Percentiles rank a stretch among this genome's conserved stretches.
Conservation (phyloP, 2,329 filamentous ascomycete species). For the Neodidymelliopsis sp. region DNA sequence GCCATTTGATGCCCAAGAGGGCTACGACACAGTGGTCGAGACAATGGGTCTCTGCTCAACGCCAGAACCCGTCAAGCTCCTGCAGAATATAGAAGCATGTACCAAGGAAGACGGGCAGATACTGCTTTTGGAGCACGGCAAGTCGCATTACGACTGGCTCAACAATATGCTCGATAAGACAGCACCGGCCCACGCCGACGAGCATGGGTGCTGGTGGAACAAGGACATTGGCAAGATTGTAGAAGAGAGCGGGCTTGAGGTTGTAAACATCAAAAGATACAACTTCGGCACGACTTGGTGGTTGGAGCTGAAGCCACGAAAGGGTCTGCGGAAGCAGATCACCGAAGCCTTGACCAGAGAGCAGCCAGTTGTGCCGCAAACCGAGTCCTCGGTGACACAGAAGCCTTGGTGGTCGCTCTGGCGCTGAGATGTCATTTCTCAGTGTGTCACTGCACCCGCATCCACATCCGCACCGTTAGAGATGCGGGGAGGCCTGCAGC, state of each 20-base stretch:
- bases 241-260: constrained; percentile 56
- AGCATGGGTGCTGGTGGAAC: constrained; percentile 62
- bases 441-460: constrained; percentile 21
- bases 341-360: constrained; percentile 19
- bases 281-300: constrained; percentile 60
- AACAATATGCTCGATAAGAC: constrained; percentile 56
- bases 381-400: constrained; percentile 31
- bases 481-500: constrained; percentile 16
- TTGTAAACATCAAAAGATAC: constrained; percentile 55
- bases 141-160: constrained; percentile 57
- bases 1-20: constrained; percentile 50
- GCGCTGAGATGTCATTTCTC: constrained; percentile 34
- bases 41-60: constrained; percentile 62
- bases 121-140: constrained; percentile 60
- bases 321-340: constrained; percentile 34
- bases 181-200: constrained; percentile 57
- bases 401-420: constrained; percentile 47
- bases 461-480: constrained; percentile 18
- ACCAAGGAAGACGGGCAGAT: constrained; percentile 55
- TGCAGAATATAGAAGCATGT: constrained; percentile 54
- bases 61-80: constrained; percentile 52
- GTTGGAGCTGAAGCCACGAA: constrained; percentile 55
- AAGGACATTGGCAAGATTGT: constrained; percentile 60
- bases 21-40: constrained; percentile 60
- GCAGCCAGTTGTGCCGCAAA: constrained; percentile 25